Evolutionary conservation across 169 alveolate genomes (phyloP).

Genomic region (Toxoplasma gondii): DNA sequence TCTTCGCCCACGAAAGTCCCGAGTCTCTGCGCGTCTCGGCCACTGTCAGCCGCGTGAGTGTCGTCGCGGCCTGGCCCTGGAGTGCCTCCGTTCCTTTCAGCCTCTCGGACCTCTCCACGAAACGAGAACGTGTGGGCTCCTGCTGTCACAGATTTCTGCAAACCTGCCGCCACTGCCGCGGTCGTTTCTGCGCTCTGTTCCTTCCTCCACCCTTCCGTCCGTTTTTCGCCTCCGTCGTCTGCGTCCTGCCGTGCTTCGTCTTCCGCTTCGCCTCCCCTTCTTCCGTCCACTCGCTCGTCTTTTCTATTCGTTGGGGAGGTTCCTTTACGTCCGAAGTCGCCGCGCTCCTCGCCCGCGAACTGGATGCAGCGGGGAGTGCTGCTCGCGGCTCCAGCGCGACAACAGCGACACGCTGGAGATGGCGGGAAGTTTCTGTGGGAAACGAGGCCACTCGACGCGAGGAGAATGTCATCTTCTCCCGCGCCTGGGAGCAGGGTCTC

Average conservation of each 20-base stretch:
- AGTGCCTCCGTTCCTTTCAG: neutral
- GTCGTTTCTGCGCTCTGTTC: neutral
- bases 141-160: neutral
- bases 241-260: neutral
- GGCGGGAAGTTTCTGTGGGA: neutral
- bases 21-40: neutral
- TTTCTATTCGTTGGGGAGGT: neutral
- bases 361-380: no score
- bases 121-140: neutral
- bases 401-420: neutral
- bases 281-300: neutral
- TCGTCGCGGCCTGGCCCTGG: no score
- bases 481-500: slow-evolving; percentile 25
- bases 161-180: neutral
- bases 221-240: neutral
- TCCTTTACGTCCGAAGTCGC: neutral
- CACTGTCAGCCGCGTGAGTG: neutral
- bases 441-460: slow-evolving; percentile 7
- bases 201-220: neutral
- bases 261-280: neutral
- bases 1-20: neutral
- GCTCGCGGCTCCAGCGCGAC: neutral
- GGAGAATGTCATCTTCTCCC: slow-evolving; percentile 2
- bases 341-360: neutral
- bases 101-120: neutral